These are phyloP conservation scores for Tetrapisispora arboricola DNA, from an alignment of 805 yeast species.

Conservation along the genomic window DNA sequence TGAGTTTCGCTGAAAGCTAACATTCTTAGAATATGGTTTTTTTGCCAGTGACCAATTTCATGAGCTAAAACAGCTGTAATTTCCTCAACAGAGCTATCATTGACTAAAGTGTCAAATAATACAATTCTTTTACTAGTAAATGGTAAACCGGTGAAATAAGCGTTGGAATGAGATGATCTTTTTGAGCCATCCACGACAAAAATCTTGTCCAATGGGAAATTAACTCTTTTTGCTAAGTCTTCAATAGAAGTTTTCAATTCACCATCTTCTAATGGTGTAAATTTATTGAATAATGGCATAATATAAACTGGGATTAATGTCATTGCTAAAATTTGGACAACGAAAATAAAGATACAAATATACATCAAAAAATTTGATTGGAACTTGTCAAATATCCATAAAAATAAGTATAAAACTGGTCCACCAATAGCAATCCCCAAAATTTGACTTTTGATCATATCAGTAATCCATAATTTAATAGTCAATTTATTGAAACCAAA, in stretches of 20 bases:
- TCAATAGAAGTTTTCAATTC: constrained; percentile 77
- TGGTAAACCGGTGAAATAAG: constrained; percentile 92
- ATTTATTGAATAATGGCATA: constrained; percentile 86
- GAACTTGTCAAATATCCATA: constrained; percentile 70
- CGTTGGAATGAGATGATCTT: constrained; percentile 93
- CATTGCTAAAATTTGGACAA: constrained; percentile 62
- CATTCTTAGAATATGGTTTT: constrained; percentile 76
- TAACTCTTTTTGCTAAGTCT: constrained; percentile 58
- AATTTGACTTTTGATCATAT: constrained; percentile 49
- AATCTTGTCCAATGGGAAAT: constrained; percentile 78
- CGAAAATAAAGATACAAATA: constrained; percentile 59
- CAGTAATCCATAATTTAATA: constrained; percentile 57
- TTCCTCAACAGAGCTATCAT: constrained; percentile 64
- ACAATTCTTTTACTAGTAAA: constrained; percentile 91
- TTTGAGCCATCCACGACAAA: constrained; percentile 95
- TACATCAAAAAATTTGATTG: constrained; percentile 78
- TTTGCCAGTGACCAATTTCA: constrained; percentile 97
- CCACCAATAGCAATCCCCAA: constrained; percentile 53
- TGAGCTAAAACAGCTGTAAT: constrained; percentile 95
- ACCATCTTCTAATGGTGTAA: constrained; percentile 83
- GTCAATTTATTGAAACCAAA: constrained; percentile 92
- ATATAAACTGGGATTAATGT: constrained; percentile 76
- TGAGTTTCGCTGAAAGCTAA: constrained; percentile 56
- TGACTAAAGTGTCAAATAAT: constrained; percentile 80
- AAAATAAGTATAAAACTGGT: constrained; percentile 63